Conservation (phyloP, 2,329 filamentous ascomycete genomes). For the Trichoderma gracile region DNA sequence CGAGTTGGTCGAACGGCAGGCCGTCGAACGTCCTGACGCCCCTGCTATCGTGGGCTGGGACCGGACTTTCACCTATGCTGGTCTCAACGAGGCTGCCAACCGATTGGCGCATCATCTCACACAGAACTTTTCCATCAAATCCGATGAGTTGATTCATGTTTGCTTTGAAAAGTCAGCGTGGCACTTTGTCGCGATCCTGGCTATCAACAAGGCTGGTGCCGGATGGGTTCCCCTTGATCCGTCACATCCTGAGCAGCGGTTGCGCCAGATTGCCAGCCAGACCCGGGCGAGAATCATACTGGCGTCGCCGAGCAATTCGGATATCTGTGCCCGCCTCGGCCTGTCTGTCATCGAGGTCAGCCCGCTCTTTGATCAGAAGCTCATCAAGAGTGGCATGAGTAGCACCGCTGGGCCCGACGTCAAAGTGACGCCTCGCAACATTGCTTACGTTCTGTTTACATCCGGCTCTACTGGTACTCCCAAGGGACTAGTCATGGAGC, state of each 20-base stretch:
- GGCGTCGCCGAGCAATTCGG: slow-evolving; percentile 23
- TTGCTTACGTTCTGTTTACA: slow-evolving; percentile 19
- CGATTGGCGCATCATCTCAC: slow-evolving; percentile 10
- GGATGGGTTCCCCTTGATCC: slow-evolving; percentile 29
- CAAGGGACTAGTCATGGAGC: slow-evolving; percentile 21
- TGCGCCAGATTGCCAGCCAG: slow-evolving; percentile 20
- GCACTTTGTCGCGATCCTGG: slow-evolving; percentile 28
- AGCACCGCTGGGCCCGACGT: neutral
- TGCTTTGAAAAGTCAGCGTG: slow-evolving; percentile 36
- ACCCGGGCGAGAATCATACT: slow-evolving; percentile 21
- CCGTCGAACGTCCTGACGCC: neutral
- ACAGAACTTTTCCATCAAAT: neutral
- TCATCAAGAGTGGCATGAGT: neutral
- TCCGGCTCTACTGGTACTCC: slow-evolving; percentile 21
- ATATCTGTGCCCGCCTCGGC: slow-evolving; percentile 29
- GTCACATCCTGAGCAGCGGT: slow-evolving; percentile 25
- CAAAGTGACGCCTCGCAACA: slow-evolving; percentile 10
- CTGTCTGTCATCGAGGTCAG: slow-evolving; percentile 22
- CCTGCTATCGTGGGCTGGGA: slow-evolving; percentile 28
- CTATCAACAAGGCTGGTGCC: slow-evolving; percentile 29
- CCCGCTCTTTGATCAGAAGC: neutral
- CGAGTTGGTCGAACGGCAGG: slow-evolving; percentile 19
- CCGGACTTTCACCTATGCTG: slow-evolving; percentile 12
- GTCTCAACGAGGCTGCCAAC: slow-evolving; percentile 13
- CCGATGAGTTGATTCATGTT: slow-evolving; percentile 29